Evolutionary conservation across 306 rosid genomes (phyloP).

Genomic region (Castanea mollissima): DNA sequence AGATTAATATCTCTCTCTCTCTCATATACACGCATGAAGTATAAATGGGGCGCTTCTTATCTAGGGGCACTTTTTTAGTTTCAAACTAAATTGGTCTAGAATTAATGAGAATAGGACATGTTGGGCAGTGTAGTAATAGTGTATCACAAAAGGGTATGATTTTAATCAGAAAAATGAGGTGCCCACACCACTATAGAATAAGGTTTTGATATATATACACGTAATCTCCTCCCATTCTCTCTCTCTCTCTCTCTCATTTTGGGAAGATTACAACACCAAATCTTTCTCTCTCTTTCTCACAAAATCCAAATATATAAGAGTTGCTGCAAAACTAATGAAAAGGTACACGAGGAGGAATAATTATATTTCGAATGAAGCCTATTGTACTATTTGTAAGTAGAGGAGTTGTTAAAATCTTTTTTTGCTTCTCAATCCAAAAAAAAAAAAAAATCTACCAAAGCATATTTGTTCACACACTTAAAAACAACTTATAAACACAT

Average conservation of each 20-base stretch:
- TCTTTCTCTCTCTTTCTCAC: conserved; percentile 11
- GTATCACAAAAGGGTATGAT: background rate
- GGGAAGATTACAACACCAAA: background rate
- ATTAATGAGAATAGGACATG: conserved; percentile 15
- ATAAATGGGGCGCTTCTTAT: conserved; percentile 33
- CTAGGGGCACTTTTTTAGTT: conserved; percentile 30
- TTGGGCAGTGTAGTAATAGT: no score
- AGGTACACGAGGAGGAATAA: conserved; percentile 26
- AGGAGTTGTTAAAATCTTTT: background rate
- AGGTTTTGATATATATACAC: background rate
- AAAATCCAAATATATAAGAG: conserved; percentile 21
- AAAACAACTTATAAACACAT: no score
- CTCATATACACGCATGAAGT: conserved; percentile 22
- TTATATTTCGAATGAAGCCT: conserved; percentile 2
- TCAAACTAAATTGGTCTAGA: background rate
- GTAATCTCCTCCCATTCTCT: background rate
- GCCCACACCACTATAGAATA: conserved; percentile 11
- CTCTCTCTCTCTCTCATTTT: background rate
- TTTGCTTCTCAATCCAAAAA: background rate
- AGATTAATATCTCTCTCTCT: conserved; percentile 38
- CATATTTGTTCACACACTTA: no score
- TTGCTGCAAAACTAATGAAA: conserved; percentile 33
- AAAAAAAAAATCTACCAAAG: no score
- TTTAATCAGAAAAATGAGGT: background rate
- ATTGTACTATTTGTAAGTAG: background rate